Conservation (phyloP, 768 basidiomycete genomes). For the Pisolithus microcarpus region DNA sequence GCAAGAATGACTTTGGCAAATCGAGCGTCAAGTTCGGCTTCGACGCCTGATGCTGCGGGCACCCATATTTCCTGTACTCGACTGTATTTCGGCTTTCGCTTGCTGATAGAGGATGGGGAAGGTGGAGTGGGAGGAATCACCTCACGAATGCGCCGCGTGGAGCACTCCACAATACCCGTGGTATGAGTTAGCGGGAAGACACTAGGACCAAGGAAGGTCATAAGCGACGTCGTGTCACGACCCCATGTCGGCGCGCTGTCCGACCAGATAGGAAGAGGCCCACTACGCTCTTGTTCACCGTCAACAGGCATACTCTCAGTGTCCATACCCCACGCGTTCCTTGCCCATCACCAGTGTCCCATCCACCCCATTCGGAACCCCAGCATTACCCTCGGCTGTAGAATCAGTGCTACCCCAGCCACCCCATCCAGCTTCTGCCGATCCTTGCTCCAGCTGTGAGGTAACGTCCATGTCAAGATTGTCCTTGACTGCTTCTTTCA, state of each 20-base stretch:
- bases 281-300: neutral
- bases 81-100: neutral
- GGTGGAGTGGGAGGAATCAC: conserved; percentile 33
- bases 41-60: conserved; percentile 28
- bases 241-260: conserved; percentile 18
- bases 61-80: conserved; percentile 11
- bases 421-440: conserved; percentile 4
- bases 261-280: conserved; percentile 8
- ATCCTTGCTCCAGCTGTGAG: neutral
- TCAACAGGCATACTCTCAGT: conserved; percentile 1
- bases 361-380: conserved; percentile 2
- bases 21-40: conserved; percentile 38
- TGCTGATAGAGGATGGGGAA: neutral
- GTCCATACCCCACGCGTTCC: conserved; percentile 8
- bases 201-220: conserved; percentile 47
- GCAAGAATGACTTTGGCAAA: conserved; percentile 46
- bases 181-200: conserved; percentile 54
- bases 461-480: conserved; percentile 17
- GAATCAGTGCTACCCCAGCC: conserved; percentile 8
- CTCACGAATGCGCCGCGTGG: conserved; percentile 49
- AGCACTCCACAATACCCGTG: conserved; percentile 59
- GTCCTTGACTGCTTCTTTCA: conserved; percentile 25
- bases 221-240: conserved; percentile 22
- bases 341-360: conserved; percentile 5
- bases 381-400: neutral